These are phyloP conservation scores for Peronospora belbahrii DNA, from an alignment of 352 stramenopile genomes.

Conservation along the genomic window DNA sequence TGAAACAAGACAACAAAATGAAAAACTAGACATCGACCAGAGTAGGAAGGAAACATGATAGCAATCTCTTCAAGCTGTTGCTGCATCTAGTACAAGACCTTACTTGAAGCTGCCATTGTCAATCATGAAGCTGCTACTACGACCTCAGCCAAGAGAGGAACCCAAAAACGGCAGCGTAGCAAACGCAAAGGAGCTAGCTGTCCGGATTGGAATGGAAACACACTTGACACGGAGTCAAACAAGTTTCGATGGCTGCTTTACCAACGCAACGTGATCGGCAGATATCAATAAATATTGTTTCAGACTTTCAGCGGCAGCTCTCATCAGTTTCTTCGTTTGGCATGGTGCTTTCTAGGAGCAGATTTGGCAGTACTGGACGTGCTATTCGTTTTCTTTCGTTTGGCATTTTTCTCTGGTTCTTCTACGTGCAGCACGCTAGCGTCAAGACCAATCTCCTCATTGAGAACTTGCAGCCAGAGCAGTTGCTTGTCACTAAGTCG, in stretches of 20 bases:
- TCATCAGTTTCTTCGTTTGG: constrained; percentile 13
- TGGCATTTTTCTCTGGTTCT: constrained; percentile 44
- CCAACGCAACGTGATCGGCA: background rate
- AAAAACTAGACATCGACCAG: no score
- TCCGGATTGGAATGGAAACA: constrained; percentile 32
- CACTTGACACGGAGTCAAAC: constrained; percentile 16
- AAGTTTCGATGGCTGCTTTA: constrained; percentile 6
- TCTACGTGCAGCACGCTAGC: constrained; percentile 66
- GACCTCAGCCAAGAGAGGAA: constrained; percentile 17
- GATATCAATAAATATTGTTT: no score
- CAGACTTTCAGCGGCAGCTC: constrained; percentile 1
- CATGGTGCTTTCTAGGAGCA: constrained; percentile 7
- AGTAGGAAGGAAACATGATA: no score
- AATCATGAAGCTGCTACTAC: constrained; percentile 52
- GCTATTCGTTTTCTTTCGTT: constrained; percentile 26
- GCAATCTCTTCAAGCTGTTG: no score
- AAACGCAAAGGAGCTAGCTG: constrained; percentile 9
- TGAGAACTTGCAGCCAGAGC: constrained; percentile 70
- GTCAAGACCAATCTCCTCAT: constrained; percentile 42
- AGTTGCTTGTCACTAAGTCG: constrained; percentile 76
- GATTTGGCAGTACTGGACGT: constrained; percentile 2
- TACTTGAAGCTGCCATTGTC: constrained; percentile 49
- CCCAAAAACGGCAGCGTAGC: background rate
- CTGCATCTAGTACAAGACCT: constrained; percentile 38
- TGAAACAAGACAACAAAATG: no score